These are phyloP conservation scores for Mortierella sp. DNA, from an alignment of 371 early-diverging fungal species.

Conservation along the genomic window DNA sequence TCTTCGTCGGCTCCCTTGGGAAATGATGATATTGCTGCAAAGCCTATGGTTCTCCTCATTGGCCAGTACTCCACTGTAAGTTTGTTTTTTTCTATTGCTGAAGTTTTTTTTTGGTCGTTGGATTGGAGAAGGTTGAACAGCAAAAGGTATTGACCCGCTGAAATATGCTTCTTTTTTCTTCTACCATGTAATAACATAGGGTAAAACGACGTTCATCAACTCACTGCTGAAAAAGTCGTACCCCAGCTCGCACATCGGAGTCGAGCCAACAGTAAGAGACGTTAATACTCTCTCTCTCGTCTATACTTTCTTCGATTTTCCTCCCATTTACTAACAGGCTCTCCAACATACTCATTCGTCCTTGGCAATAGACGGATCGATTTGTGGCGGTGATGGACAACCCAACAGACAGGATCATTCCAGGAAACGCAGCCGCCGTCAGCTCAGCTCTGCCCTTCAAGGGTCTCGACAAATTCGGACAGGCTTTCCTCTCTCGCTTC, in stretches of 20 bases:
- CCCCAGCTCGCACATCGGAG: slow-evolving; percentile 89
- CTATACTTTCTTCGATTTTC: background rate
- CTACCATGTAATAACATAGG: slow-evolving; percentile 61
- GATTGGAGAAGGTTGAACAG: background rate
- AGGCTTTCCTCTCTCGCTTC: slow-evolving; percentile 86
- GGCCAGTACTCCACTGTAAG: slow-evolving; percentile 79
- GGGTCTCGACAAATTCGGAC: slow-evolving; percentile 83
- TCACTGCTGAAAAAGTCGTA: slow-evolving; percentile 85
- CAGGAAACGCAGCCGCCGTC: slow-evolving; percentile 92
- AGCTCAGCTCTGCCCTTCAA: slow-evolving; percentile 85
- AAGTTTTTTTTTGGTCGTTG: background rate
- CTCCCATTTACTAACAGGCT: background rate
- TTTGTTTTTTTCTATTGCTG: background rate
- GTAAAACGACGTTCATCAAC: slow-evolving; percentile 90
- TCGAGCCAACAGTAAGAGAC: slow-evolving; percentile 79
- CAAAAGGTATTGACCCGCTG: background rate
- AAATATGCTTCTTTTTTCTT: background rate
- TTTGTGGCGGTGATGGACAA: slow-evolving; percentile 91
- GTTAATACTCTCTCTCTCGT: background rate
- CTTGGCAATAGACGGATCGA: slow-evolving; percentile 72
- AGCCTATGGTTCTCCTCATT: slow-evolving; percentile 87
- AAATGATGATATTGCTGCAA: slow-evolving; percentile 85
- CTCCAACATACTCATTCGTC: background rate
- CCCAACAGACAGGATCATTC: slow-evolving; percentile 77
- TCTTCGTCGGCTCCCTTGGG: slow-evolving; percentile 82